A percentile compares a stretch with the other conserved stretches of the same genome.
These are phyloP conservation scores for Xerophyta viscosa DNA, from an alignment of 106 monocot species.

Conservation along the genomic window DNA sequence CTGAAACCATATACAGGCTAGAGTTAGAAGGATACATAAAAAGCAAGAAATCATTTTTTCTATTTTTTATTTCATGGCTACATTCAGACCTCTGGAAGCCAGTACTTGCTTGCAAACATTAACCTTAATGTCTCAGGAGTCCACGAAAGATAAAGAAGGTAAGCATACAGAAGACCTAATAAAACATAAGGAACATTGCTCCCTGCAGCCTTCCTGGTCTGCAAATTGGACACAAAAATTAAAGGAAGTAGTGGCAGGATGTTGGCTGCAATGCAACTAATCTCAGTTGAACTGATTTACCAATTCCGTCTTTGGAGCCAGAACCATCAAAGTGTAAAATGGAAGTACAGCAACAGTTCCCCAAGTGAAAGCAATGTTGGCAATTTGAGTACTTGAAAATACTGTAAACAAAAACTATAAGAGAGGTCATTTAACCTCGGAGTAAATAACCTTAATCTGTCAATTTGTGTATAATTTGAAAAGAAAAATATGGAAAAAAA, in stretches of 20 bases:
- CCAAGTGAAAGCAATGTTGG: conserved; percentile 72
- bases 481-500: too few species aligned
- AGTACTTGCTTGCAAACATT: conserved; percentile 94
- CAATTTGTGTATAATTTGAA: too few species aligned
- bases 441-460: too few species aligned
- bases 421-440: too few species aligned
- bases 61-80: too few species aligned
- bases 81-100: conserved; percentile 78
- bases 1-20: conserved; percentile 14
- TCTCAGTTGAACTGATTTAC: conserved; percentile 20
- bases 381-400: conserved; percentile 66
- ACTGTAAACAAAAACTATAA: conserved; percentile 20
- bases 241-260: background rate
- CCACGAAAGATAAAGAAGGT: conserved; percentile 86
- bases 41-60: too few species aligned
- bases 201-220: conserved; percentile 73
- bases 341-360: conserved; percentile 94
- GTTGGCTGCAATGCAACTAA: background rate
- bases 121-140: conserved; percentile 54
- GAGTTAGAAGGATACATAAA: background rate
- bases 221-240: conserved; percentile 6
- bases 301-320: conserved; percentile 69
- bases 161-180: conserved; percentile 67
- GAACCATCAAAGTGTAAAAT: conserved; percentile 90
- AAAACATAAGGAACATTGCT: conserved; percentile 62